phyloP scores from a whole-genome alignment of 345 rosid genomes.

The Angophora floribunda region DNA sequence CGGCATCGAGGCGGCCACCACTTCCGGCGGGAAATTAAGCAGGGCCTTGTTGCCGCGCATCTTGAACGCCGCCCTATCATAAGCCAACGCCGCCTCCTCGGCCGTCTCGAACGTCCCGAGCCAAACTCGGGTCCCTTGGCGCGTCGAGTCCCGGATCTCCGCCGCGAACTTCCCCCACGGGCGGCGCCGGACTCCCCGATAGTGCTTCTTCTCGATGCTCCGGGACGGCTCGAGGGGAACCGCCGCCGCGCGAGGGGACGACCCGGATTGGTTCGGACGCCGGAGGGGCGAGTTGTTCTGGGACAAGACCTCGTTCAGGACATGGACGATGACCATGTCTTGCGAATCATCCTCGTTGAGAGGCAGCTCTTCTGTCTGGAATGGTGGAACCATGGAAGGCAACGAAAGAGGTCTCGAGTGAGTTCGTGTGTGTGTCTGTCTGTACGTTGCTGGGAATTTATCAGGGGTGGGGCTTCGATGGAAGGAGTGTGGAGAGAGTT shows the following conservation, averaged over 20 bases:
- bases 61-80: constrained; percentile 46
- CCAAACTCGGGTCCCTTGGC: constrained; percentile 46
- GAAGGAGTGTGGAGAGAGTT: not conserved
- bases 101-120: constrained; percentile 56
- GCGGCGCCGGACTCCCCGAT: constrained; percentile 54
- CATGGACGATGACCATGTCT: constrained; percentile 57
- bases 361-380: constrained; percentile 37
- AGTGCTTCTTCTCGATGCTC: constrained; percentile 33
- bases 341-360: constrained; percentile 64
- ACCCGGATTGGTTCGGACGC: not conserved
- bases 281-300: not conserved
- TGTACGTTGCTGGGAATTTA: not conserved
- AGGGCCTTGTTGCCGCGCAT: constrained; percentile 70
- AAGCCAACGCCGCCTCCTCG: constrained; percentile 57
- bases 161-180: constrained; percentile 74
- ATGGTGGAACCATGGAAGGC: constrained; percentile 15
- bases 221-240: constrained; percentile 11
- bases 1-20: constrained; percentile 4
- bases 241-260: not conserved
- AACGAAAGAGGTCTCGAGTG: not conserved
- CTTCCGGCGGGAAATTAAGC: constrained; percentile 44
- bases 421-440: not conserved
- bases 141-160: constrained; percentile 44
- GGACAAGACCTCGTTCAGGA: constrained; percentile 23
- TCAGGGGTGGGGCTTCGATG: not conserved